Evolutionary conservation across 2,329 filamentous ascomycete genomes (phyloP).

Genomic region (Aspergillus persii): DNA sequence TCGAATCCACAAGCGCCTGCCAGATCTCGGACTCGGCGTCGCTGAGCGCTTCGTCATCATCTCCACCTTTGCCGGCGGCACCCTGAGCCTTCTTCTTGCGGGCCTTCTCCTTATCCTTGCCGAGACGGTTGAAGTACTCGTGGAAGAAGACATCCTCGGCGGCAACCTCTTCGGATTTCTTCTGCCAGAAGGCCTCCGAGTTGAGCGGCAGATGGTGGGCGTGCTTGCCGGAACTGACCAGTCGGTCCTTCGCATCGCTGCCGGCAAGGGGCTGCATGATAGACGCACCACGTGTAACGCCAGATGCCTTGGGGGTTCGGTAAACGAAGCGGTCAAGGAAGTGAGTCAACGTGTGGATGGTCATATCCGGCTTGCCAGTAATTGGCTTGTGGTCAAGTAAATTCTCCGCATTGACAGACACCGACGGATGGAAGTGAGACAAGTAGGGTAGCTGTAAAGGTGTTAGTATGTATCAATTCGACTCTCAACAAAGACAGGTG

Average conservation of each 20-base stretch:
- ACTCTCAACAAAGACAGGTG: background rate
- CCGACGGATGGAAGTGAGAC: constrained; percentile 88
- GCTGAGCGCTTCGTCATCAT: constrained; percentile 49
- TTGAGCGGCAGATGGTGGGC: constrained; percentile 70
- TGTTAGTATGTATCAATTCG: background rate
- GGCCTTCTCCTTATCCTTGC: constrained; percentile 54
- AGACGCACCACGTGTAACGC: constrained; percentile 69
- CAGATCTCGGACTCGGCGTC: constrained; percentile 79
- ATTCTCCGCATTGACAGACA: constrained; percentile 75
- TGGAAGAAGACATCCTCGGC: constrained; percentile 98
- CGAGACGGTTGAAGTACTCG: constrained; percentile 81
- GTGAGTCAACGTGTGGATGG: constrained; percentile 85
- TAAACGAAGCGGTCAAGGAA: constrained; percentile 99
- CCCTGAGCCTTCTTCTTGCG: constrained; percentile 58
- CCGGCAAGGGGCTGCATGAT: constrained; percentile 93
- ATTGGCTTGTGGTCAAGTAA: constrained; percentile 68
- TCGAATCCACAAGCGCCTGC: constrained; percentile 81
- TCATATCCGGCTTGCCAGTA: constrained; percentile 84
- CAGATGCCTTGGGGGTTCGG: constrained; percentile 75
- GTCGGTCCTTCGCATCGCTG: constrained; percentile 57
- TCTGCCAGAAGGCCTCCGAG: constrained; percentile 84
- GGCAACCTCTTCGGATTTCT: constrained; percentile 81
- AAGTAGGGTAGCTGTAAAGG: constrained; percentile 60
- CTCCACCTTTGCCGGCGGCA: constrained; percentile 43
- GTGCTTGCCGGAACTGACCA: constrained; percentile 60